Base-by-base conservation (phyloP, 805 yeast genomes). In the Nakazawaea sp. region DNA sequence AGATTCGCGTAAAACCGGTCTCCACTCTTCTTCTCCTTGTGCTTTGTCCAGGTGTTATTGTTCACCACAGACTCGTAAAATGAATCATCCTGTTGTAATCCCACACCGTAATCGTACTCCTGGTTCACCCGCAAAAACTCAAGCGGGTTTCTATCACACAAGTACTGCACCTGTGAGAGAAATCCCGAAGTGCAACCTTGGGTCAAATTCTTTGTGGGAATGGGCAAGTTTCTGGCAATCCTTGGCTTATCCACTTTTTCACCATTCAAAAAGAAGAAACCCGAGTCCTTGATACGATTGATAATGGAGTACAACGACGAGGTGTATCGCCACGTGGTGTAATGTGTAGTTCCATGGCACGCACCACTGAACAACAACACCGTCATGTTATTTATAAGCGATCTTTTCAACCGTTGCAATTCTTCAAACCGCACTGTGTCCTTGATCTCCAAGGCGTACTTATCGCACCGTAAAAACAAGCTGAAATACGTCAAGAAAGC, bases 401-500 rank as follows among this genome's bases (percentile, higher is more conserved):
- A 7, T 10, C 10, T 8, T 21, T 21, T 21, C 7, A 21, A 8
- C 24, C 10, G 10, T 21, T 21, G 10, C 10, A 21, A 4, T 30
- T 24, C 27, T 38, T 18, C 21, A 36, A 5, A 21, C 26, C 30
- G 35, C 30, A 15, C 25, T 26, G 20, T 20, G 13, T 21, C 26
- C 11, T 16, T n/a, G 13, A 5, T 29, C 16, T 21, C 29, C 15
- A 35, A 15, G 2, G 24, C 8, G 4, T n/a, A 11, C 9, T 56
- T 53, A n/a, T 52, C 38, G 7, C 56, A 48, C 41, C 70, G n/a
- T 58, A 2, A 61, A 40, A 21, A 43, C 43, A 2, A 58, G 30
- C 1, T 55, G 38, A 6, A 50, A 32, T 49, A 55, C 3, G 32
- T 7, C 1, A 21, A 16, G 9, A 27, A 26, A 11, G 32, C 19